A percentile compares a stretch with the other conserved stretches of the same genome.
Conservation (phyloP, 768 basidiomycete genomes). For the Serendipita sp. region DNA sequence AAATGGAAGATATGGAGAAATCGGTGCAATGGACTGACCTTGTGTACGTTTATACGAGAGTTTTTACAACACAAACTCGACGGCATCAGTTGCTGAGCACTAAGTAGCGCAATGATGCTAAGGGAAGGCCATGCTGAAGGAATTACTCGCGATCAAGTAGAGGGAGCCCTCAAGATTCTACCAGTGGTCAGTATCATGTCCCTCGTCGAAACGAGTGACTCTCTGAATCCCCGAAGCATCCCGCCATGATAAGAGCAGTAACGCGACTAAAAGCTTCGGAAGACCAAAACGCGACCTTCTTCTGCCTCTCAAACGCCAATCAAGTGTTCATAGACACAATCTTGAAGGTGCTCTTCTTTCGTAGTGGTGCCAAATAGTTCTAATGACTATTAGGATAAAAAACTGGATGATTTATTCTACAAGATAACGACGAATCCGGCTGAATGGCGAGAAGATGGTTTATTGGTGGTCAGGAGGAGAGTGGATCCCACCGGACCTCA, state of each 20-base stretch:
- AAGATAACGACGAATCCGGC: constrained; percentile 90
- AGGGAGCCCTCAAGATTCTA: constrained; percentile 57
- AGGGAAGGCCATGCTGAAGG: constrained; percentile 55
- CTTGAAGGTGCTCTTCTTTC: constrained; percentile 39
- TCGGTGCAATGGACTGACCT: constrained; percentile 84
- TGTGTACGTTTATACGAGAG: constrained; percentile 38
- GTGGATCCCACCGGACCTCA: constrained; percentile 63
- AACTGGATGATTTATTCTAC: constrained; percentile 52
- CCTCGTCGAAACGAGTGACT: not conserved
- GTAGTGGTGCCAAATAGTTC: not conserved
- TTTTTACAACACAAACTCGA: not conserved
- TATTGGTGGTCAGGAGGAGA: constrained; percentile 59
- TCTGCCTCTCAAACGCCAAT: constrained; percentile 92
- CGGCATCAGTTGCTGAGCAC: not conserved
- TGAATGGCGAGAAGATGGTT: constrained; percentile 51
- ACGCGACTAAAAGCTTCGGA: constrained; percentile 48
- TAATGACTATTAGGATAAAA: constrained; percentile 42
- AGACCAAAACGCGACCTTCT: constrained; percentile 55
- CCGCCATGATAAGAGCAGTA: constrained; percentile 91
- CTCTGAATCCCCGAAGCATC: constrained; percentile 43
- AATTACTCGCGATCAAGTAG: constrained; percentile 56
- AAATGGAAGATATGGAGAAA: constrained; percentile 51
- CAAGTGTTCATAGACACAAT: constrained; percentile 81
- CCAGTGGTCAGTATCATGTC: constrained; percentile 53
- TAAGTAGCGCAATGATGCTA: constrained; percentile 45